phyloP scores from a whole-genome alignment of 2,329 filamentous ascomycete species.

The Colletotrichum australisinense region DNA sequence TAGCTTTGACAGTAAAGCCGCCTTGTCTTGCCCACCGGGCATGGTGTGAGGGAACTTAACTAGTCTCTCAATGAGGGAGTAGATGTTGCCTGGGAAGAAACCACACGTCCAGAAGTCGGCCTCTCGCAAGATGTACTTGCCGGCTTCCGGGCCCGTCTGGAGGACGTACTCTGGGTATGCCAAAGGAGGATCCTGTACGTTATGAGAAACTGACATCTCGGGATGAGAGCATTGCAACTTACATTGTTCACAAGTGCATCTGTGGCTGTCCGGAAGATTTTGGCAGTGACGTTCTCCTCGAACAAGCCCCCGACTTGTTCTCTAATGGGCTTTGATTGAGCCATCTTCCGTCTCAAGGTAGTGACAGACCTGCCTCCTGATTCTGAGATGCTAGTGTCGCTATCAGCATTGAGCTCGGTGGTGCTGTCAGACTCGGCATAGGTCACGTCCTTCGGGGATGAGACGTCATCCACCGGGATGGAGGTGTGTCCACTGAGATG shows the following conservation, averaged over 20 bases:
- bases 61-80: slow-evolving; percentile 47
- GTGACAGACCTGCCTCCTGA: not conserved
- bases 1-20: slow-evolving; percentile 39
- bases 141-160: slow-evolving; percentile 34
- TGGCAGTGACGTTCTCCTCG: slow-evolving; percentile 37
- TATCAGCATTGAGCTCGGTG: slow-evolving; percentile 21
- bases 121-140: slow-evolving; percentile 34
- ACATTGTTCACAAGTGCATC: slow-evolving; percentile 34
- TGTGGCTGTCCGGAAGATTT: slow-evolving; percentile 36
- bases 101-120: slow-evolving; percentile 49
- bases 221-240: not conserved
- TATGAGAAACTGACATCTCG: not conserved
- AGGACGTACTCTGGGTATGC: slow-evolving; percentile 38
- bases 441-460: not conserved
- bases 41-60: slow-evolving; percentile 44
- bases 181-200: slow-evolving; percentile 29
- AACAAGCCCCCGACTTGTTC: slow-evolving; percentile 29
- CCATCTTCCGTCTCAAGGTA: not conserved
- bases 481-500: not conserved
- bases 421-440: slow-evolving; percentile 22
- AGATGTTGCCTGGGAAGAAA: slow-evolving; percentile 52
- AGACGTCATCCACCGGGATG: not conserved
- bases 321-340: slow-evolving; percentile 3
- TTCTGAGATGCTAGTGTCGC: slow-evolving; percentile 28
- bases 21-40: slow-evolving; percentile 15